Evolutionary conservation across 306 rosid genomes (phyloP).

Genomic region (Herpetospermum pedunculosum): DNA sequence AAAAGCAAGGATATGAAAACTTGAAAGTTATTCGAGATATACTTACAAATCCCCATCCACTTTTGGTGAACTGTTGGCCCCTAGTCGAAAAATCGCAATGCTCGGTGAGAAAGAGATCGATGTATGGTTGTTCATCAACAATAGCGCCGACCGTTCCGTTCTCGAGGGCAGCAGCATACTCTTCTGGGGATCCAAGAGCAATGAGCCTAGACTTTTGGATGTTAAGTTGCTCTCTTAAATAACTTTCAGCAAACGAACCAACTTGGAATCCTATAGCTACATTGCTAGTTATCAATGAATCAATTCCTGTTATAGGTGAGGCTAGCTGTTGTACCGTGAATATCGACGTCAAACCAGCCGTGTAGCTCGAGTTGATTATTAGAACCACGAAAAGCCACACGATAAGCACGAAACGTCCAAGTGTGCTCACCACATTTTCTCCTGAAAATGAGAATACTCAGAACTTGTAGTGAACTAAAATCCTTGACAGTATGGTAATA

Average conservation of each 20-base stretch:
- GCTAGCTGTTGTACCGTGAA: conserved; percentile 34
- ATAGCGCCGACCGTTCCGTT: conserved; percentile 35
- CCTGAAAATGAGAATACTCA: conserved; percentile 22
- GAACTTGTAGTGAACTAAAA: background rate
- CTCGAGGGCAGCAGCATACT: conserved; percentile 29
- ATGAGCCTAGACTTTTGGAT: conserved; percentile 31
- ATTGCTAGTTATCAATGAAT: conserved; percentile 26
- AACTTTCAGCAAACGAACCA: conserved; percentile 38
- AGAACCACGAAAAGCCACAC: conserved; percentile 43
- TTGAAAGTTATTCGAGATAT: background rate
- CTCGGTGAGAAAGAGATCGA: conserved; percentile 39
- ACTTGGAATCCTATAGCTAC: conserved; percentile 38
- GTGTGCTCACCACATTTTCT: conserved; percentile 31
- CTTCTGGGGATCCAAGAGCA: conserved; percentile 47
- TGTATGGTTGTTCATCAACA: conserved; percentile 34
- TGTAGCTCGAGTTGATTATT: conserved; percentile 41
- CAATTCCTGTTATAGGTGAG: conserved; percentile 41
- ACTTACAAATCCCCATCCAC: conserved; percentile 56
- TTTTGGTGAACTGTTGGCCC: conserved; percentile 37
- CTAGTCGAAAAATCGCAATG: conserved; percentile 25
- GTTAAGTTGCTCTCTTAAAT: conserved; percentile 27
- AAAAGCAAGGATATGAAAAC: background rate
- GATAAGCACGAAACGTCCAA: conserved; percentile 27
- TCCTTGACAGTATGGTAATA: conserved; percentile 3
- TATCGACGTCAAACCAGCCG: conserved; percentile 42